Conservation (phyloP, 352 stramenopile genomes). For the Pelagophyceae sp. region DNA sequence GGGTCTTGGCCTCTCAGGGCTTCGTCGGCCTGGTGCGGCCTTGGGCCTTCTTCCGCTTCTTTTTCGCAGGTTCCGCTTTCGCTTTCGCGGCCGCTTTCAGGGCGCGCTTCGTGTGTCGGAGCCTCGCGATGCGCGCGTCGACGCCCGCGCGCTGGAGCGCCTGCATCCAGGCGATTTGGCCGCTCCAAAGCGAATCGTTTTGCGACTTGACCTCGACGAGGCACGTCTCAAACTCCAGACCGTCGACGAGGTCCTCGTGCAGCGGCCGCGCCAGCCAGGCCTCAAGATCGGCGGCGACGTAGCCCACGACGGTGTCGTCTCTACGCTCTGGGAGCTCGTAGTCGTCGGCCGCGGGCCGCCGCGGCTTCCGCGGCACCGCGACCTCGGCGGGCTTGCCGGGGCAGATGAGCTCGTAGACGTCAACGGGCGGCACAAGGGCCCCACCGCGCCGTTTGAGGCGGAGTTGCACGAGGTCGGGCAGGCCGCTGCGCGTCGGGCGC, state of each 20-base stretch:
- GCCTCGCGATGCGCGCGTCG: conserved; percentile 2
- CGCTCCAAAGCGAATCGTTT: not conserved
- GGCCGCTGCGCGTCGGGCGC: not conserved
- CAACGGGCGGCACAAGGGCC: not conserved
- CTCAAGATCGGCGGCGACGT: not conserved
- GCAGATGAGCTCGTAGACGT: not conserved
- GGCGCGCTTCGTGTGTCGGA: not conserved
- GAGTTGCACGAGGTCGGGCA: not conserved
- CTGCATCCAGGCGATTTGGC: not conserved
- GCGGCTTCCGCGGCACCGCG: not conserved
- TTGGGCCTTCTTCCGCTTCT: too few relatives aligned
- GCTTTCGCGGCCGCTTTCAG: not conserved
- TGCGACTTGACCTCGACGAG: conserved; percentile 9
- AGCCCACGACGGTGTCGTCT: not conserved
- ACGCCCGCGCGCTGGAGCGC: not conserved
- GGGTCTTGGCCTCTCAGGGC: too few relatives aligned
- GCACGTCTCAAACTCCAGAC: not conserved
- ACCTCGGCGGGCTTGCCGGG: too few relatives aligned
- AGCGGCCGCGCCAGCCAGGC: not conserved
- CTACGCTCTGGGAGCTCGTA: not conserved
- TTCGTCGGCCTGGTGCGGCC: too few relatives aligned
- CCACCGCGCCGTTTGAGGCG: not conserved
- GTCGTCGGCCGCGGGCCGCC: not conserved
- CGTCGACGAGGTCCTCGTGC: not conserved
- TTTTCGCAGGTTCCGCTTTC: not conserved